Evolutionary conservation across 1,139 yeast genomes (phyloP).

Genomic region (Hemisphaericaspora subhashii): DNA sequence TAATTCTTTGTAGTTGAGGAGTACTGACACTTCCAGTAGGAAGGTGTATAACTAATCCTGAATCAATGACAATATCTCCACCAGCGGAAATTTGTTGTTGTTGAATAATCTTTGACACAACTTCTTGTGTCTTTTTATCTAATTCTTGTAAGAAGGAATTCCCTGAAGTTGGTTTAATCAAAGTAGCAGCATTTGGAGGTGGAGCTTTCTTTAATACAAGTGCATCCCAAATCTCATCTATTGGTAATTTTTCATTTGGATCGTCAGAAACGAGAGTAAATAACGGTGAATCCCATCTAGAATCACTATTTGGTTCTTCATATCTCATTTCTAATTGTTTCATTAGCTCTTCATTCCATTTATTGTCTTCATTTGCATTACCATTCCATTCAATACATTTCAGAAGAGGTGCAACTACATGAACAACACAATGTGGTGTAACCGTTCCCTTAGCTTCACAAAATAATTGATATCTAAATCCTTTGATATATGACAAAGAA

Average conservation of each 20-base stretch:
- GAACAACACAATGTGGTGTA: slow-evolving; percentile 83
- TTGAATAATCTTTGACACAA: slow-evolving; percentile 57
- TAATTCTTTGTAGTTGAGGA: slow-evolving; percentile 78
- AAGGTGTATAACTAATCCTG: slow-evolving; percentile 51
- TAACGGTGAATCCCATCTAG: slow-evolving; percentile 94
- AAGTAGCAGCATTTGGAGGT: slow-evolving; percentile 77
- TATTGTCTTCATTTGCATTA: slow-evolving; percentile 18
- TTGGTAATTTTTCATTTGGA: slow-evolving; percentile 50
- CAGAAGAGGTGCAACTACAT: slow-evolving; percentile 68
- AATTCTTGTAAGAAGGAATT: slow-evolving; percentile 77
- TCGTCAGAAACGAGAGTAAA: slow-evolving; percentile 63
- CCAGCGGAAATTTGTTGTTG: slow-evolving; percentile 62
- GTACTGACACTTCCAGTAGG: slow-evolving; percentile 66
- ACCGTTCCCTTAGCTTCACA: slow-evolving; percentile 87
- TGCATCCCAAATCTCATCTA: slow-evolving; percentile 72
- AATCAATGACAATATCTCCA: slow-evolving; percentile 43
- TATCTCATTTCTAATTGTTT: slow-evolving; percentile 77
- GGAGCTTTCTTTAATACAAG: slow-evolving; percentile 62
- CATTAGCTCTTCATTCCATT: slow-evolving; percentile 72
- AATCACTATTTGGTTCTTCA: slow-evolving; percentile 87
- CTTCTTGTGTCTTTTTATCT: slow-evolving; percentile 69
- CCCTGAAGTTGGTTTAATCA: slow-evolving; percentile 69
- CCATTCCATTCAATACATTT: slow-evolving; percentile 65
- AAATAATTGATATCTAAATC: slow-evolving; percentile 88
- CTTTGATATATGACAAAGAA: slow-evolving; percentile 87